A percentile compares a stretch with the other conserved stretches of the same genome.
Evolutionary conservation across 1,284 basidiomycete species (phyloP).

Genomic region (Malassezia yamatoensis): DNA sequence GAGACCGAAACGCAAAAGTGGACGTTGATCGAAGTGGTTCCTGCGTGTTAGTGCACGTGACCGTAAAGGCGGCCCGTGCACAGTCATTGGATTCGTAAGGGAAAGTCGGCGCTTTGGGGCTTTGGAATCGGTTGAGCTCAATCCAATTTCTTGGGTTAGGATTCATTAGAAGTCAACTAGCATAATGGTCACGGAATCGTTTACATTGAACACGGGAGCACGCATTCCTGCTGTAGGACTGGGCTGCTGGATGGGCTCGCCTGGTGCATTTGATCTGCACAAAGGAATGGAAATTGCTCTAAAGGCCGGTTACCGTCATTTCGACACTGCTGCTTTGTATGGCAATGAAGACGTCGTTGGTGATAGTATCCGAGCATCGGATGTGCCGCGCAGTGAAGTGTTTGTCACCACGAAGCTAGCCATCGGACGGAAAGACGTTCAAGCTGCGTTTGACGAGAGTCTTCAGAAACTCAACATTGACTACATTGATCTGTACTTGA

Average conservation of each 20-base stretch:
- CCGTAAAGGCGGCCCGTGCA: neutral
- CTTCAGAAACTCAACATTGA: constrained; percentile 61
- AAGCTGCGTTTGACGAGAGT: constrained; percentile 58
- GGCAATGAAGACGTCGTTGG: constrained; percentile 76
- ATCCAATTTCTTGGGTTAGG: neutral
- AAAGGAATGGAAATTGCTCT: constrained; percentile 16
- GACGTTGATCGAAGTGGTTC: neutral
- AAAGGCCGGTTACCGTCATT: constrained; percentile 30
- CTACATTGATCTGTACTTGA: constrained; percentile 54
- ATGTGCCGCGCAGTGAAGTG: constrained; percentile 64
- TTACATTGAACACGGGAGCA: constrained; percentile 27
- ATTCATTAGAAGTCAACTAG: too few species aligned
- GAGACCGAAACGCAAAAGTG: neutral
- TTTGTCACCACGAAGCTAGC: constrained; percentile 77
- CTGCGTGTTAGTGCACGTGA: neutral
- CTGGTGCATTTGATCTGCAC: constrained; percentile 20
- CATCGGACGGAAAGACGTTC: constrained; percentile 49
- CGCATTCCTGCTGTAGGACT: constrained; percentile 31
- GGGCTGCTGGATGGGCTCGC: constrained; percentile 30
- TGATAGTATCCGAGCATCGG: constrained; percentile 62
- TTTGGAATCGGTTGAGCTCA: too few species aligned
- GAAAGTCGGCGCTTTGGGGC: too few species aligned
- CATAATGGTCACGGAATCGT: neutral
- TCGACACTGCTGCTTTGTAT: constrained; percentile 33
- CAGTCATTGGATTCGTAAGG: too few species aligned